Percentiles rank a stretch among this genome's conserved stretches.
Conservation (phyloP, 1,139 yeast species). For the Taphrina betulina region DNA sequence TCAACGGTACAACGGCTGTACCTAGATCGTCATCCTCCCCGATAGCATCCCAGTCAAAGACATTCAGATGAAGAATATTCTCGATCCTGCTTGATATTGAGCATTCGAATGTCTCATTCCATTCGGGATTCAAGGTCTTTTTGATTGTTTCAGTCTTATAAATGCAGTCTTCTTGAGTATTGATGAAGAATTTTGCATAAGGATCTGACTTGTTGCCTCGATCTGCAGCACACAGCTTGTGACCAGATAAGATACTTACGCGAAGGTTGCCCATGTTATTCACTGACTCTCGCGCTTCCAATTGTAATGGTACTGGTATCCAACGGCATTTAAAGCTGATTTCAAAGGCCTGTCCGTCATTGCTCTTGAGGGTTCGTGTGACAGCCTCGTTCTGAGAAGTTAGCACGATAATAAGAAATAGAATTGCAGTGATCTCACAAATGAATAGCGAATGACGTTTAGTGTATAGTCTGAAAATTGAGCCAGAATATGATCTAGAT, state of each 20-base stretch:
- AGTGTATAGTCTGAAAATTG: slow-evolving; percentile 67
- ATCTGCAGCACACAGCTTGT: slow-evolving; percentile 77
- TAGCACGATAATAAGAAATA: background rate
- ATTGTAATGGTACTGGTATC: slow-evolving; percentile 67
- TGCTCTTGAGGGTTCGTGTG: slow-evolving; percentile 34
- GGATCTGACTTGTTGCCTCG: slow-evolving; percentile 93
- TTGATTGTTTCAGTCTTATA: slow-evolving; percentile 76
- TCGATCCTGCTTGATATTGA: slow-evolving; percentile 61
- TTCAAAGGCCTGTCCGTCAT: slow-evolving; percentile 45
- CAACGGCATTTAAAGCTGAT: slow-evolving; percentile 63
- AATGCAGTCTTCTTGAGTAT: slow-evolving; percentile 54
- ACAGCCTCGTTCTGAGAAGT: slow-evolving; percentile 53
- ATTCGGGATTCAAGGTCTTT: slow-evolving; percentile 82
- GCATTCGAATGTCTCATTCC: slow-evolving; percentile 67
- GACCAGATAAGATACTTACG: slow-evolving; percentile 65
- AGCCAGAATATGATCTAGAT: slow-evolving; percentile 60
- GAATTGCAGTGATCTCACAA: background rate
- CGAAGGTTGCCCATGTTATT: slow-evolving; percentile 72
- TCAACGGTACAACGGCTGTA: slow-evolving; percentile 57
- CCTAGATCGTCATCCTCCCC: slow-evolving; percentile 77
- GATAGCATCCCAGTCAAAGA: slow-evolving; percentile 91
- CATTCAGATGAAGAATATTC: slow-evolving; percentile 57
- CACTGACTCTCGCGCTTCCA: slow-evolving; percentile 74
- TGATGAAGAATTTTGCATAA: slow-evolving; percentile 64
- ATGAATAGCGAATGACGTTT: slow-evolving; percentile 66